Conservation (phyloP, 495 filamentous ascomycete genomes). For the Tuber melanosporum region DNA sequence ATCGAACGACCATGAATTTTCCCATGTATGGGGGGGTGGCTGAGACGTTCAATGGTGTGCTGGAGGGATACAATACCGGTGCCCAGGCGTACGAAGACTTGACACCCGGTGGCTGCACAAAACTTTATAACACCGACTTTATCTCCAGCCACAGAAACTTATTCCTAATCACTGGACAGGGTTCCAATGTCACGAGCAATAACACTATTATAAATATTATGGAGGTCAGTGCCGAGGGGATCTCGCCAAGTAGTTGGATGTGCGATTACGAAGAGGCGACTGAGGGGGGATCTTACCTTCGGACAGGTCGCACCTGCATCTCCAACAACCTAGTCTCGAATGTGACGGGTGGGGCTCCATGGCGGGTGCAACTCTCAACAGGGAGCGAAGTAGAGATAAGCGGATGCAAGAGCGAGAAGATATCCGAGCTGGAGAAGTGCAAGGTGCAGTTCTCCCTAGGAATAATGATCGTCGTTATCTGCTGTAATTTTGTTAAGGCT, state of each 20-base stretch:
- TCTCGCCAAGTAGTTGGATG: neutral
- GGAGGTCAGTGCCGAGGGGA: rapidly evolving
- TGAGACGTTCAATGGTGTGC: neutral
- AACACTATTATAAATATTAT: neutral
- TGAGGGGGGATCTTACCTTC: too few relatives aligned
- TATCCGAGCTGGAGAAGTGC: neutral
- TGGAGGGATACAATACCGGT: neutral
- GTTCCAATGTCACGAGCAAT: neutral
- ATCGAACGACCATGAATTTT: too few relatives aligned
- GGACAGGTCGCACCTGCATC: too few relatives aligned
- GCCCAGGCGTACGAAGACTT: neutral
- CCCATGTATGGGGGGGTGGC: neutral
- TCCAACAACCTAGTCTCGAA: neutral
- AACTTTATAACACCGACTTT: neutral
- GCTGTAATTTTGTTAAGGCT: too few relatives aligned
- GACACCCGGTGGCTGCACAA: neutral
- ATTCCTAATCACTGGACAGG: neutral
- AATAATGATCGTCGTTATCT: too few relatives aligned
- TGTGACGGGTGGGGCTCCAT: neutral
- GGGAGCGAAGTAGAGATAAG: neutral
- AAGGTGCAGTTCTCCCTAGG: neutral
- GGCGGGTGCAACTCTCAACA: neutral
- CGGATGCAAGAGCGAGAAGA: neutral
- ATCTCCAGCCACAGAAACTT: neutral
- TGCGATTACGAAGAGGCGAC: neutral